A percentile compares a stretch with the other conserved stretches of the same genome.
These are phyloP conservation scores for Yueomyces sp. DNA, from an alignment of 805 yeast species.

Conservation along the genomic window DNA sequence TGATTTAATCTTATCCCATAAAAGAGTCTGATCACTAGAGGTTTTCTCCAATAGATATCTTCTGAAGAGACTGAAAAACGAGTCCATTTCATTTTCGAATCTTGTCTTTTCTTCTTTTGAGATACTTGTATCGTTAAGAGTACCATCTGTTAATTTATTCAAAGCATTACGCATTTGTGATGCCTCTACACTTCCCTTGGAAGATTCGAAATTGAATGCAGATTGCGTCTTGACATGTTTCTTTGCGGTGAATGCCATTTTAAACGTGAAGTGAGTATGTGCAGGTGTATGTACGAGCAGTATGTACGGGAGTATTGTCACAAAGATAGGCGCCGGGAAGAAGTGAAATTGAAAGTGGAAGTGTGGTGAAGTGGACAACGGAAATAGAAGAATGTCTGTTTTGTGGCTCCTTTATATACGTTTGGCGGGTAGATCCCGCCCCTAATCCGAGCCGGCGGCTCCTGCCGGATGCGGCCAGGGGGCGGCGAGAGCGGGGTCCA, in stretches of 20 bases:
- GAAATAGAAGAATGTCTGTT: no score
- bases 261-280: no score
- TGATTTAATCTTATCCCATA: constrained; percentile 92
- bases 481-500: no score
- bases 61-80: constrained; percentile 85
- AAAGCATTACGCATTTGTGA: constrained; percentile 95
- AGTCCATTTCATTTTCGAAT: constrained; percentile 77
- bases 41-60: constrained; percentile 86
- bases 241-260: constrained; percentile 8
- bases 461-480: no score
- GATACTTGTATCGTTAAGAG: constrained; percentile 27
- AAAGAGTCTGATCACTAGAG: constrained; percentile 45
- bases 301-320: no score
- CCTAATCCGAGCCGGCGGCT: no score
- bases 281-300: no score
- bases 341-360: no score
- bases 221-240: constrained; percentile 30
- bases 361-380: no score
- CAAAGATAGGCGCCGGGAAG: no score
- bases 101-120: constrained; percentile 30
- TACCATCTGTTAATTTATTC: constrained; percentile 80
- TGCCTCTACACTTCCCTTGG: constrained; percentile 90
- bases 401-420: no score
- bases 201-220: constrained; percentile 75
- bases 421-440: no score